These are phyloP conservation scores for Pythium coloratum DNA, from an alignment of 352 stramenopile species.

Conservation along the genomic window DNA sequence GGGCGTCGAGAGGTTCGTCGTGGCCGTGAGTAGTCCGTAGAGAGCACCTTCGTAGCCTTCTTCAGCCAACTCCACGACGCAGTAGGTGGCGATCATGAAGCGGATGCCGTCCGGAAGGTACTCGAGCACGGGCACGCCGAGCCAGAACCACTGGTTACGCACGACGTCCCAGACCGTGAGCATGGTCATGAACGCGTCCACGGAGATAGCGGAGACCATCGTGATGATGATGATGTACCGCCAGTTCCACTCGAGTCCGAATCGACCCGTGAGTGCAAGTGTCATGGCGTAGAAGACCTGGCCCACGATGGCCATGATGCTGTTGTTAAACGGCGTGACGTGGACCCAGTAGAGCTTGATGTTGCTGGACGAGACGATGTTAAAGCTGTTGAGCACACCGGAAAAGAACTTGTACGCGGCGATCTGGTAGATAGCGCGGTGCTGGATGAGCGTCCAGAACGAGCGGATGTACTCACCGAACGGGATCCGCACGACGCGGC, in stretches of 20 bases:
- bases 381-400: slow-evolving; percentile 29
- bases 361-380: slow-evolving; percentile 14
- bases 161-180: slow-evolving; percentile 30
- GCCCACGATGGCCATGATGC: slow-evolving; percentile 19
- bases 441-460: slow-evolving; percentile 33
- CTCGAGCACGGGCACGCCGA: slow-evolving; percentile 18
- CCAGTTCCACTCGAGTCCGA: slow-evolving; percentile 31
- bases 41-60: slow-evolving; percentile 12
- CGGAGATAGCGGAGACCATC: slow-evolving; percentile 13
- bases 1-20: slow-evolving; percentile 11
- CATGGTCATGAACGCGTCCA: slow-evolving; percentile 30
- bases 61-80: slow-evolving; percentile 25
- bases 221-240: slow-evolving; percentile 20
- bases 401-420: slow-evolving; percentile 31
- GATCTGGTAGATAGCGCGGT: slow-evolving; percentile 31
- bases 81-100: slow-evolving; percentile 29
- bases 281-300: slow-evolving; percentile 13
- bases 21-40: slow-evolving; percentile 36
- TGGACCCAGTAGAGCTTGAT: slow-evolving; percentile 30
- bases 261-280: slow-evolving; percentile 21
- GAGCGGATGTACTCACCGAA: slow-evolving; percentile 26
- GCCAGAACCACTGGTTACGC: slow-evolving; percentile 29
- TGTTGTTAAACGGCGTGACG: slow-evolving; percentile 26
- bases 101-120: slow-evolving; percentile 25
- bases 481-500: slow-evolving; percentile 9